Base-by-base conservation (phyloP, 73 alveolate genomes). In the Stentor coeruleus region DNA sequence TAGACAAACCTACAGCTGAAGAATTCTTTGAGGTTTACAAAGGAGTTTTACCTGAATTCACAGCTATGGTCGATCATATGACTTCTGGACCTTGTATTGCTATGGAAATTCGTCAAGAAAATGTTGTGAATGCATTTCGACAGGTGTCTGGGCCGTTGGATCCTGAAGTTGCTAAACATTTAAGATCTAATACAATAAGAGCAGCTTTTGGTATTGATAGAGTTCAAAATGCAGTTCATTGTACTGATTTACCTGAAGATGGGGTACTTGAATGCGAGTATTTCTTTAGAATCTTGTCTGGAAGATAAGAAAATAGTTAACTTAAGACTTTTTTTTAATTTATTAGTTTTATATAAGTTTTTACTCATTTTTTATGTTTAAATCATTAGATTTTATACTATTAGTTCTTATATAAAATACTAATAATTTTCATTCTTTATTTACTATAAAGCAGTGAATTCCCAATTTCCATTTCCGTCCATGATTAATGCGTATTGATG, bases 171-270 rank as follows among this genome's bases (percentile, higher is more conserved):
- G 99, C 99, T 15, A 95, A 93, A 89, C 79, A 84, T 76, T 85
- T 97, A 42, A 86, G 99, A 81, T 98, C 99, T 11, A 86, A 95
- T 84, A 97, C 99, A 26, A 88, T 97, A 35, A 95, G 99, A 90
- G 99, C 99, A 31, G 92, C 86, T 84, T 97, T 90, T 83, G 99
- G 99, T 74, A 73, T 84, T 15, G 98, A 95, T 80, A 92, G 99
- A 89, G 98, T 95, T 40, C 85, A 88, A 76, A 97, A 97, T 86
- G 99, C 98, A 11, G 93, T 97, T 55, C 99, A 97, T 85, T 95
- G 99, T 89, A 97, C 99, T 30, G 99, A 97, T 85, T 83, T 97
- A 81, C 92, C 91, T 37, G 99, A 97, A 82, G 99, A 97, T 90
- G 99, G 99, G 35, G 97, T 88, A 59, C 88, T 94, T 35, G 99